A percentile compares a stretch with the other conserved stretches of the same genome.
Evolutionary conservation across 148 eudicot genomes (phyloP).

Genomic region (Fagopyrum tataricum): DNA sequence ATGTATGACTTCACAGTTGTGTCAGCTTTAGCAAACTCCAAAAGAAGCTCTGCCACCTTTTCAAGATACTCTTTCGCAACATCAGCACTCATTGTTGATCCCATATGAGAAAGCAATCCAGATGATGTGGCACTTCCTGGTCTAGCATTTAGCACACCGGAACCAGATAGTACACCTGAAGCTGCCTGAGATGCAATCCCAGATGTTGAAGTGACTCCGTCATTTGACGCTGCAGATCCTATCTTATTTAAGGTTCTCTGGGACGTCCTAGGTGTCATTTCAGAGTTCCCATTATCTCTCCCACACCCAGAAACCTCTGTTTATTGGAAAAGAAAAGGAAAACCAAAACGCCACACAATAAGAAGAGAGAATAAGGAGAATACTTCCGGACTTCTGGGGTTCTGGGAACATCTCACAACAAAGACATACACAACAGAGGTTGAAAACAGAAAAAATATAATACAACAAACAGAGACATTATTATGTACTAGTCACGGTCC

Average conservation of each 20-base stretch:
- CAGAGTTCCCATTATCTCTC: constrained; percentile 61
- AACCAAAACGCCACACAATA: constrained; percentile 7
- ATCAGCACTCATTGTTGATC: constrained; percentile 76
- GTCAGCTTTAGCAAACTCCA: constrained; percentile 91
- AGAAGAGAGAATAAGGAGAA: not conserved
- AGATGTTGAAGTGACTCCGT: constrained; percentile 69
- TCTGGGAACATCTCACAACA: not conserved
- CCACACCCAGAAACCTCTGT: constrained; percentile 90
- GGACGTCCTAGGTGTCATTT: constrained; percentile 46
- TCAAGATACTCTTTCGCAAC: constrained; percentile 90
- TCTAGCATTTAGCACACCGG: constrained; percentile 93
- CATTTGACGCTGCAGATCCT: constrained; percentile 44
- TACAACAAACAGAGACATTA: not conserved
- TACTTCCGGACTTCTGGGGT: not conserved
- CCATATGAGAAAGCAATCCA: constrained; percentile 82
- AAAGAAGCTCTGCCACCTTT: constrained; percentile 90
- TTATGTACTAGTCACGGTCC: not conserved
- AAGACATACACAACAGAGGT: no score
- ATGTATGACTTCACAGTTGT: constrained; percentile 83
- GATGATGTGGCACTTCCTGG: constrained; percentile 96
- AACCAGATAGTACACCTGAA: constrained; percentile 94
- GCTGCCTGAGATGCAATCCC: constrained; percentile 80
- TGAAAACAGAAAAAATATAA: not conserved
- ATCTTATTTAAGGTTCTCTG: constrained; percentile 45
- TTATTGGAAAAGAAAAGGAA: constrained; percentile 9